Evolutionary conservation across 2,329 filamentous ascomycete genomes (phyloP), one percentile per base, ranked within the genome.

Genomic region (Fonsecaea nubica): DNA sequence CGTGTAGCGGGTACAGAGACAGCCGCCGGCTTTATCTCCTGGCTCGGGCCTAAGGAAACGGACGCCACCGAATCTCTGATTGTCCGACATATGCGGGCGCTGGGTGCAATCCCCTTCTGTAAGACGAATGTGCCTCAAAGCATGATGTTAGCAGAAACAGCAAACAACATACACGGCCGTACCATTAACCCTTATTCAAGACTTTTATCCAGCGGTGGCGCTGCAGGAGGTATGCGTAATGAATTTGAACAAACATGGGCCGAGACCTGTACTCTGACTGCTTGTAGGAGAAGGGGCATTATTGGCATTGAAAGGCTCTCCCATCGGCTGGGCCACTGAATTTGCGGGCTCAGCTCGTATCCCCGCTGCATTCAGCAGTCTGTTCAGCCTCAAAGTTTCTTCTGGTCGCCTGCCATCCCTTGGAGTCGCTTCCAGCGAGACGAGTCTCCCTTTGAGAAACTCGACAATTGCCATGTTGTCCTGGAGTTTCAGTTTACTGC

Each of bases 91-190:
- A 72, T 85, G 15, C 75, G 82, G 3, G 71, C 73, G 9, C 76
- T 79, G 4, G 83, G 83, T 5, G 83, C 83, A 0, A 50, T 71
- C 3, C 58, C 58, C 35, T 62, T 63, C 30, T 79, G 86, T 73
- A 85, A 87, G 73, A 86, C 85, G 6, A 86, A 85, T 65, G 73
- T 86, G 1, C 84, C 85, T 2, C 82, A 85, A 66, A 85, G 83
- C 0, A 79, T 86, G 71, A 82, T 84, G 80, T 72, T 75, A 1
- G 72, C 71, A 32, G 78, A 80, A 33, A 77, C 75, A 3, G 67
- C 76, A 7, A 81, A 81, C 59, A 80, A 81, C 68, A 69, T 81
- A 4, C 78, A 79, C 42, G 78, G 80, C 4, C 73, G 78, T 9
- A 80, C 78, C 1, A 65, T 77, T 12, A 82, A 81, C 64, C 80